Evolutionary conservation across 345 rosid genomes (phyloP).

Genomic region (Hibiscus trionum): DNA sequence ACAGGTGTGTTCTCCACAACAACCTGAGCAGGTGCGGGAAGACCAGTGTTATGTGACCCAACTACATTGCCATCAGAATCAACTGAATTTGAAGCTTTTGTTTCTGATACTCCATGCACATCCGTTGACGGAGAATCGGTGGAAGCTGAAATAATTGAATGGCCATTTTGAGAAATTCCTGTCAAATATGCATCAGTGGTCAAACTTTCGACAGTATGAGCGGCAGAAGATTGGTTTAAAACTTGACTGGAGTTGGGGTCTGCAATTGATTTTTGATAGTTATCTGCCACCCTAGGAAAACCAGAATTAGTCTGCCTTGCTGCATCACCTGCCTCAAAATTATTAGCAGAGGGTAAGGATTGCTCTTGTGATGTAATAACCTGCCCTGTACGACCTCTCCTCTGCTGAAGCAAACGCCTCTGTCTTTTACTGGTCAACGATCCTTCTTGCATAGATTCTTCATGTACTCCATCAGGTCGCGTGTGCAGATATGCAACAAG

Average conservation of each 20-base stretch:
- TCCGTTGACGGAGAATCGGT: conserved; percentile 28
- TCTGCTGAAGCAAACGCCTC: conserved; percentile 78
- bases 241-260: conserved; percentile 44
- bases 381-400: conserved; percentile 61
- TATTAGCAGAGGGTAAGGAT: conserved; percentile 36
- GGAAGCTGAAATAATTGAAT: conserved; percentile 30
- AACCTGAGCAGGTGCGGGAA: conserved; percentile 97
- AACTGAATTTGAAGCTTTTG: conserved; percentile 36
- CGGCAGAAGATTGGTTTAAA: conserved; percentile 27
- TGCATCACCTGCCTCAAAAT: conserved; percentile 50
- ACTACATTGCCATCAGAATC: conserved; percentile 38
- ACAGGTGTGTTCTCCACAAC: conserved; percentile 88
- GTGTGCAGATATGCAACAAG: conserved; percentile 98
- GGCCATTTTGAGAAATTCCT: conserved; percentile 48
- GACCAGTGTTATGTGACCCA: conserved; percentile 44
- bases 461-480: conserved; percentile 55
- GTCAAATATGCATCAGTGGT: conserved; percentile 29
- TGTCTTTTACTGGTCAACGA: conserved; percentile 72
- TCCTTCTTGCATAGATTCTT: conserved; percentile 65
- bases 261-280: conserved; percentile 35
- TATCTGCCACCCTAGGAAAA: conserved; percentile 40
- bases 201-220: conserved; percentile 42
- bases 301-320: conserved; percentile 35
- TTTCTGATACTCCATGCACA: conserved; percentile 39
- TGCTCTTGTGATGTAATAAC: conserved; percentile 60